A percentile compares a stretch with the other conserved stretches of the same genome.
phyloP scores from a whole-genome alignment of 129 eudicot species.

The Helianthus annuus region DNA sequence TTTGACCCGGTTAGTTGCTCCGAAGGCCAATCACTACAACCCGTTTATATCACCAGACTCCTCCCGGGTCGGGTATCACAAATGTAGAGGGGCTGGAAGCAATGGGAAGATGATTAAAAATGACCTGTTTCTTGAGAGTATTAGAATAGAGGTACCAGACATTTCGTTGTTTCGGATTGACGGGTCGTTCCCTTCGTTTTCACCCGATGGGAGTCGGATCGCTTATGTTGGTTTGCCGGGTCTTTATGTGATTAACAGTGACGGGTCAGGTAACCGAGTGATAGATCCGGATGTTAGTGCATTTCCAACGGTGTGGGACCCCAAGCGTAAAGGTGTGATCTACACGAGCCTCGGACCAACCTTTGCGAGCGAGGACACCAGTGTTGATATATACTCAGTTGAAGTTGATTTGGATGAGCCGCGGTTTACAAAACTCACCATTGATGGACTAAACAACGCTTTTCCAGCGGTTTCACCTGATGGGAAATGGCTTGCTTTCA shows the following conservation, averaged over 20 bases:
- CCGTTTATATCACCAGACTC: conserved; percentile 77
- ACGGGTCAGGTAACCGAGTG: conserved; percentile 58
- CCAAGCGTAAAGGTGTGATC: conserved; percentile 64
- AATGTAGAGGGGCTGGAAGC: conserved; percentile 60
- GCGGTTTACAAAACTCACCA: conserved; percentile 51
- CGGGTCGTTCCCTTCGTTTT: conserved; percentile 88
- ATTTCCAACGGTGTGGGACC: conserved; percentile 76
- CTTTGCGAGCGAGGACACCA: conserved; percentile 63
- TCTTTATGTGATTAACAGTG: conserved; percentile 60
- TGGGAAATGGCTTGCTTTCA: conserved; percentile 77
- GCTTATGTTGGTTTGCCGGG: conserved; percentile 68
- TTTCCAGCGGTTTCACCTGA: conserved; percentile 92
- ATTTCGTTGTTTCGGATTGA: conserved; percentile 67
- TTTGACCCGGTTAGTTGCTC: conserved; percentile 57
- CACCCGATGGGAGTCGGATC: conserved; percentile 65
- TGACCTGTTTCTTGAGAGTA: conserved; percentile 58
- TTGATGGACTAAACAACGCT: conserved; percentile 76
- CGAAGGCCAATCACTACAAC: conserved; percentile 61
- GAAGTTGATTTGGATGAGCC: conserved; percentile 52
- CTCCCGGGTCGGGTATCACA: conserved; percentile 71
- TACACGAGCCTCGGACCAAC: conserved; percentile 81
- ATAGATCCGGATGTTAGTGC: conserved; percentile 36
- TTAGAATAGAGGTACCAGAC: conserved; percentile 38
- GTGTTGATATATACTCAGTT: conserved; percentile 64
- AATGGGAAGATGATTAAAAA: conserved; percentile 24